Conservation (phyloP, 106 monocot species). For the Dendrobium nobile region DNA sequence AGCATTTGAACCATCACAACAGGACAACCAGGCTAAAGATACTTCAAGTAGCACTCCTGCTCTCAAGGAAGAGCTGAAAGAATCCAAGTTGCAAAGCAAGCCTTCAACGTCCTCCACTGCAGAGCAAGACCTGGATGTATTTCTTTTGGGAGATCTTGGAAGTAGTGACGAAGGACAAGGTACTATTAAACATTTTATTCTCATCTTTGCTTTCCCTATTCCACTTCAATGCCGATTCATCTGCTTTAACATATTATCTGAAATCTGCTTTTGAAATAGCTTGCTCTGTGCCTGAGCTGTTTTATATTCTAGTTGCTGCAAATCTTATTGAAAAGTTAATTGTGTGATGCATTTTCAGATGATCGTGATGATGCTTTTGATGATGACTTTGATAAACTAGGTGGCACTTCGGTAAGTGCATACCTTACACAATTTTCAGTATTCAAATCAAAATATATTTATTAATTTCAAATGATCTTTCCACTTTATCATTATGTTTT, state of each 20-base stretch:
- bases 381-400: slow-evolving; percentile 90
- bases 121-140: slow-evolving; percentile 85
- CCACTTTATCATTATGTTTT: not conserved
- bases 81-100: slow-evolving; percentile 46
- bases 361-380: slow-evolving; percentile 48
- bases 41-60: slow-evolving; percentile 8
- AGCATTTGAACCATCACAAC: slow-evolving; percentile 19
- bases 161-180: slow-evolving; percentile 82
- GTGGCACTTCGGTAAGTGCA: slow-evolving; percentile 41
- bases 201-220: not conserved
- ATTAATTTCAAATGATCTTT: not conserved
- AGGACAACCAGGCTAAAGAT: slow-evolving; percentile 29
- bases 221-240: not conserved
- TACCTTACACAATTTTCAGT: not conserved
- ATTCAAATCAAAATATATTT: not conserved
- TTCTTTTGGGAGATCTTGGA: slow-evolving; percentile 92
- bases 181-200: slow-evolving; percentile 11
- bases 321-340: not conserved
- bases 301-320: not conserved
- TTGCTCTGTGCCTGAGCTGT: not conserved
- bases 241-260: not conserved
- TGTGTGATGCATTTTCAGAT: slow-evolving; percentile 29
- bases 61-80: slow-evolving; percentile 27
- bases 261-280: not conserved
- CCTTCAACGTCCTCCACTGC: slow-evolving; percentile 43